Evolutionary conservation across 2,329 filamentous ascomycete species (phyloP).

Genomic region (Ceratocystis ficicola): DNA sequence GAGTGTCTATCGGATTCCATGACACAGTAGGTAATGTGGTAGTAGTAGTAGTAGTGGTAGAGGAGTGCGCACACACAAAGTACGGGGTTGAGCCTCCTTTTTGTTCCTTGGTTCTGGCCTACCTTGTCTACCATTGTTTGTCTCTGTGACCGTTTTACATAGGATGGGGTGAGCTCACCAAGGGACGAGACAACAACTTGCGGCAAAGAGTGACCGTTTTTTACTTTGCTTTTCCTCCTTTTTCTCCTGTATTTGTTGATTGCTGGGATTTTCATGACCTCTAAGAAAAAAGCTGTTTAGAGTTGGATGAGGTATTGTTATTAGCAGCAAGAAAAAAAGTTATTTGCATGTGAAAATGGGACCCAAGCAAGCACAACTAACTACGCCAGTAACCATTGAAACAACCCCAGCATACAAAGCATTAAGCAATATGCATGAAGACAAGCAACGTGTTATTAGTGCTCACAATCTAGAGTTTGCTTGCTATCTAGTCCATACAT

Average conservation of each 20-base stretch:
- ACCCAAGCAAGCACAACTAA: neutral
- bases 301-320: neutral
- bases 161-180: neutral
- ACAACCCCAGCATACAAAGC: neutral
- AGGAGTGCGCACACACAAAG: too few species aligned
- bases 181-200: neutral
- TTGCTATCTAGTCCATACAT: too few species aligned
- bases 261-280: neutral
- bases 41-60: neutral
- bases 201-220: neutral
- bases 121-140: neutral
- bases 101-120: neutral
- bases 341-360: conserved; percentile 2
- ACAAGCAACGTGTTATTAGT: too few species aligned
- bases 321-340: too few species aligned
- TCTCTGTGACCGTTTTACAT: neutral
- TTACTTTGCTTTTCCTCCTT: neutral
- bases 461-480: too few species aligned
- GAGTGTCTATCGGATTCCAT: conserved; percentile 16
- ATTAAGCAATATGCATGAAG: neutral
- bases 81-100: neutral
- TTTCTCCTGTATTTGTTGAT: neutral
- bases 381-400: neutral
- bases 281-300: neutral
- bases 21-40: neutral